These are phyloP conservation scores for Pyrenophora seminiperda DNA, from an alignment of 2,329 filamentous ascomycete genomes.

Conservation along the genomic window DNA sequence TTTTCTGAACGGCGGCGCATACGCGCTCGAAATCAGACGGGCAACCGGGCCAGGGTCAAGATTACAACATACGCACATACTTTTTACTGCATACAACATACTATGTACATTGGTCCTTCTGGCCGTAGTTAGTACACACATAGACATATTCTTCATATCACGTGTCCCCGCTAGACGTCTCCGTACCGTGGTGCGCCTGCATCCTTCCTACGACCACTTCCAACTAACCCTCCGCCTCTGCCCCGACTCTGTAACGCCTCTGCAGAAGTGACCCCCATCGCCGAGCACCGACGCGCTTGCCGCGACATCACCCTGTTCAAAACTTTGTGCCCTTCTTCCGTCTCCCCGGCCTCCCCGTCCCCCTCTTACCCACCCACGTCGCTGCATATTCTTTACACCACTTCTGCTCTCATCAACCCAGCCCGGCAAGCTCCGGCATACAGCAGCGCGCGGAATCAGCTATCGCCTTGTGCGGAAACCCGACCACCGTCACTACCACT, in stretches of 20 bases:
- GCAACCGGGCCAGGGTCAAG: too few species aligned
- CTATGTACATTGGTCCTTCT: too few species aligned
- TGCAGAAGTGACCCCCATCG: constrained; percentile 13
- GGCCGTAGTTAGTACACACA: too few species aligned
- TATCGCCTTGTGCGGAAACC: constrained; percentile 31
- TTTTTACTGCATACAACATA: too few species aligned
- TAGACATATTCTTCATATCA: too few species aligned
- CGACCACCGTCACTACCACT: constrained; percentile 27
- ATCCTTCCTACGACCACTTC: constrained; percentile 9
- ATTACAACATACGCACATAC: too few species aligned
- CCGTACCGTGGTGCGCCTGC: constrained; percentile 1
- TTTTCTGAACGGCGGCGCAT: constrained; percentile 20
- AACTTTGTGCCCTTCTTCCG: constrained; percentile 21
- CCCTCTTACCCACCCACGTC: constrained; percentile 7
- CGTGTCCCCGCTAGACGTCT: background rate
- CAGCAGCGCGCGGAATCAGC: constrained; percentile 30
- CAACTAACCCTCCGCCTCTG: background rate
- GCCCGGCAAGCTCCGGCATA: constrained; percentile 34
- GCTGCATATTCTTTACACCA: constrained; percentile 6
- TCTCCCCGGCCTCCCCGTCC: constrained; percentile 12
- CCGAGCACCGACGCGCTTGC: constrained; percentile 27
- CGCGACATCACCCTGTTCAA: constrained; percentile 24
- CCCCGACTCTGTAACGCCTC: constrained; percentile 21
- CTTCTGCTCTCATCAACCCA: constrained; percentile 8
- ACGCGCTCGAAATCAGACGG: constrained; percentile 16